Conservation (phyloP, 768 basidiomycete species). For the Dictyophora rubrovolvata region DNA sequence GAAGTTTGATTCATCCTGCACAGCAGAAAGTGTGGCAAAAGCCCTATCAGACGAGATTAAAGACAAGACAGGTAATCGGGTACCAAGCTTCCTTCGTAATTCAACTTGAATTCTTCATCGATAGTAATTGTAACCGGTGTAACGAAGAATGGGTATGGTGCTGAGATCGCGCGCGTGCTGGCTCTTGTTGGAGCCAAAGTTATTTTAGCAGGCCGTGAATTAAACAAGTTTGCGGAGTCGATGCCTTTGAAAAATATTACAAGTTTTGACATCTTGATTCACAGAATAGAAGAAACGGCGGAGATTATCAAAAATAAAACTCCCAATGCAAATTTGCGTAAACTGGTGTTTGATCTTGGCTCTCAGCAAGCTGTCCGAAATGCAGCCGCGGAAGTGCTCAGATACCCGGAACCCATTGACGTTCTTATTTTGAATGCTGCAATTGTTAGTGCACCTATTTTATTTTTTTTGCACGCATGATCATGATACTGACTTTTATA, state of each 20-base stretch:
- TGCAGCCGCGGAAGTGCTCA: neutral
- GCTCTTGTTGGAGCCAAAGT: neutral
- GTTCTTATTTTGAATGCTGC: neutral
- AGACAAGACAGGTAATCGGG: neutral
- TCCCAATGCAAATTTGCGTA: neutral
- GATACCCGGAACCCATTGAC: neutral
- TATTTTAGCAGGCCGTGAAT: neutral
- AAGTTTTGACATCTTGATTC: neutral
- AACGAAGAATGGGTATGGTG: neutral
- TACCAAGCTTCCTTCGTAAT: too few species aligned
- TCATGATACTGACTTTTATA: neutral
- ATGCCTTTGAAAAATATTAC: neutral
- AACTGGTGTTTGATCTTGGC: neutral
- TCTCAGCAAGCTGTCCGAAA: neutral
- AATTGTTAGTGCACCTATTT: neutral
- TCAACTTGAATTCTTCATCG: too few species aligned
- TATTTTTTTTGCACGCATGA: neutral
- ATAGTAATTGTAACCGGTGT: neutral
- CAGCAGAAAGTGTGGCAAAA: neutral
- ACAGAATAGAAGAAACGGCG: neutral
- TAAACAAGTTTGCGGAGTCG: neutral
- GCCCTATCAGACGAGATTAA: neutral
- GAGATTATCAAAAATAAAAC: neutral
- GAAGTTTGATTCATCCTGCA: neutral
- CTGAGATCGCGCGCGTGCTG: neutral